Evolutionary conservation across 768 basidiomycete genomes (phyloP).

Genomic region (Inosperma sp.): DNA sequence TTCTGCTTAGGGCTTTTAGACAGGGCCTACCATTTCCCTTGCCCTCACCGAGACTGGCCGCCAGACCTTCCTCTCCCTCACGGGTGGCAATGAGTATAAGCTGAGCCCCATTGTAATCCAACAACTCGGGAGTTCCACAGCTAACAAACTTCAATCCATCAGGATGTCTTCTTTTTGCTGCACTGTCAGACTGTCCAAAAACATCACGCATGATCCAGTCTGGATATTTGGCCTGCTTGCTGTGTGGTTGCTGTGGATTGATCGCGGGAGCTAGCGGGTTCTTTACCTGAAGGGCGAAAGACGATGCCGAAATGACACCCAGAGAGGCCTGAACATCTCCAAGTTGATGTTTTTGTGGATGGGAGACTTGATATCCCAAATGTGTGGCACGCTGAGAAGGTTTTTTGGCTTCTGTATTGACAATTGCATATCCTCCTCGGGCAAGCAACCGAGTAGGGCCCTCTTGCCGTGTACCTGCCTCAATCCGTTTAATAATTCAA

Average conservation of each 20-base stretch:
- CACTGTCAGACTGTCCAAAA: conserved; percentile 35
- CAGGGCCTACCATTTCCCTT: conserved; percentile 43
- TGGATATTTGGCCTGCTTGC: conserved; percentile 42
- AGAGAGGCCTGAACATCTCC: conserved; percentile 55
- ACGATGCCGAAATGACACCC: conserved; percentile 48
- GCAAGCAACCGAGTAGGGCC: conserved; percentile 50
- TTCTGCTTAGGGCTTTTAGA: too few relatives aligned
- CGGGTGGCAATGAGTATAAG: conserved; percentile 51
- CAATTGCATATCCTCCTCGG: conserved; percentile 56
- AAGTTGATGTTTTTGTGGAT: conserved; percentile 39
- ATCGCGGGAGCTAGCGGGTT: conserved; percentile 48
- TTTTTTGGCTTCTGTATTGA: conserved; percentile 41
- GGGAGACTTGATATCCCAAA: conserved; percentile 56
- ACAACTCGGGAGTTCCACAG: conserved; percentile 46
- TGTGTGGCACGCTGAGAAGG: conserved; percentile 48
- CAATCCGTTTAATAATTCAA: background rate
- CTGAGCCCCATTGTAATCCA: conserved; percentile 53
- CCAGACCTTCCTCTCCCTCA: conserved; percentile 43
- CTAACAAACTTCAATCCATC: conserved; percentile 49
- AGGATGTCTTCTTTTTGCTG: conserved; percentile 28
- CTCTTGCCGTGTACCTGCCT: conserved; percentile 47
- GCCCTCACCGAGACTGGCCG: conserved; percentile 47
- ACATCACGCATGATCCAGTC: conserved; percentile 43
- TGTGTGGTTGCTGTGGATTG: conserved; percentile 27
- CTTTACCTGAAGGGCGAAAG: conserved; percentile 59